Evolutionary conservation across 2,329 filamentous ascomycete genomes (phyloP).

Genomic region (Fonsecaea nubica): DNA sequence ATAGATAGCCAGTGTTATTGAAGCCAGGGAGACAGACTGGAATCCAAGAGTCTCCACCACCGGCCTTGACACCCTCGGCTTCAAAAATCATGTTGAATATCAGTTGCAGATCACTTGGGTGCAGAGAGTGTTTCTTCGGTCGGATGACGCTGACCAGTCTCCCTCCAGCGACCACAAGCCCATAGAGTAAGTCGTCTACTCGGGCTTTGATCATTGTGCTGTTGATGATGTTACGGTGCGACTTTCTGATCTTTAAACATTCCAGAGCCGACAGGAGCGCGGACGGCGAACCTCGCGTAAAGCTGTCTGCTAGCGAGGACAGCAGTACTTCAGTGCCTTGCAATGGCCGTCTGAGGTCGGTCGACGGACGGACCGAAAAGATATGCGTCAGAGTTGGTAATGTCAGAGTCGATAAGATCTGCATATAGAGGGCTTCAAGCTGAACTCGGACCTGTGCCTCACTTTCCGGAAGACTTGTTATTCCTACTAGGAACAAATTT

Average conservation of each 20-base stretch:
- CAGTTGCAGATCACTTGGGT: constrained; percentile 92
- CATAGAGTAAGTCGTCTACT: constrained; percentile 82
- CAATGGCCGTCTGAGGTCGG: constrained; percentile 85
- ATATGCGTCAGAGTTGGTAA: constrained; percentile 84
- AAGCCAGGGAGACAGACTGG: constrained; percentile 94
- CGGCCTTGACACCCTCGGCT: constrained; percentile 87
- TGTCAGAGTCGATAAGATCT: constrained; percentile 93
- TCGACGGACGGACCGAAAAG: constrained; percentile 89
- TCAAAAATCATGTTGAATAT: constrained; percentile 99
- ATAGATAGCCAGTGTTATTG: constrained; percentile 94
- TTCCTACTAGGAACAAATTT: constrained; percentile 89
- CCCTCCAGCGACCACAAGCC: constrained; percentile 89
- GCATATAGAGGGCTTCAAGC: constrained; percentile 95
- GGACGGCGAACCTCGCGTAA: constrained; percentile 89
- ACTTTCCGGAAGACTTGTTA: constrained; percentile 90
- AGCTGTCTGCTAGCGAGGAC: constrained; percentile 90
- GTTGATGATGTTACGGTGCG: constrained; percentile 84
- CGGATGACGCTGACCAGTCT: constrained; percentile 92
- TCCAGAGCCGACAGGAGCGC: constrained; percentile 88
- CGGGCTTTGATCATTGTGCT: constrained; percentile 81
- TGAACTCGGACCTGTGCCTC: constrained; percentile 85
- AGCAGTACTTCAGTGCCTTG: constrained; percentile 90
- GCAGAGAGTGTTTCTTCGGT: constrained; percentile 91
- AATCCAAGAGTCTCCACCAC: constrained; percentile 97
- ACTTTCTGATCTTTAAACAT: constrained; percentile 89